Evolutionary conservation across 768 basidiomycete species (phyloP), one percentile per base, ranked within the genome.

Genomic region (Cystoderma amianthinum): DNA sequence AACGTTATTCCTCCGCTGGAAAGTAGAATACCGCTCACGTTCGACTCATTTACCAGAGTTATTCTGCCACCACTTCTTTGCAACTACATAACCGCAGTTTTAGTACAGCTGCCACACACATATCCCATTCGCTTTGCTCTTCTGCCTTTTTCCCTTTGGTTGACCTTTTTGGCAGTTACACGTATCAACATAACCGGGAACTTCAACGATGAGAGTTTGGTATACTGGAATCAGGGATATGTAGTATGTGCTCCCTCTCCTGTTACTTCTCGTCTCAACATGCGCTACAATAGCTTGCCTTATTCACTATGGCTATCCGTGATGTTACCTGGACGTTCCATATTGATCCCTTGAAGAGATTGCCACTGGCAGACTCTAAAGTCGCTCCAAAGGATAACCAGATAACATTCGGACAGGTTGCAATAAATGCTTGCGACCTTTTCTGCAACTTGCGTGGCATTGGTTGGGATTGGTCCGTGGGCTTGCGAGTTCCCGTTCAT

Each of bases 391-490:
- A 36, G 9, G 34, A 19, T 36, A 16, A 17, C 34, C 7, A 36
- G 17, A 9, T 7, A 15, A 36, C 18, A 16, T 38, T 45, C 11
- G 36, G 44, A 33, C 38, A 54, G 38, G 44, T 61, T 3, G 39
- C 52, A 4, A 44, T 55, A 32, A 70, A 84, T 42, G 69, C 71
- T 2, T 46, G 69, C 11, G 79, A 83, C 41, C 64, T 85, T 15
- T 47, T 45, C 18, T 61, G 58, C 48, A 78, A 71, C 44, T 48
- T 76, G 11, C 76, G 82, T 13, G 82, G 82, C 5, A 51, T 64
- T 35, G 79, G 76, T 11, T 84, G 82, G 81, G 60, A 71, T 32
- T 82, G 78, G 72, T 76, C 78, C 2, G 48, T 56, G 20, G 63
- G 64, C 38, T 55, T 72, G 17, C 59, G 63, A 41, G 38, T 72